phyloP scores from a whole-genome alignment of 2,329 filamentous ascomycete species.

The Dendrostoma leiphaemia region DNA sequence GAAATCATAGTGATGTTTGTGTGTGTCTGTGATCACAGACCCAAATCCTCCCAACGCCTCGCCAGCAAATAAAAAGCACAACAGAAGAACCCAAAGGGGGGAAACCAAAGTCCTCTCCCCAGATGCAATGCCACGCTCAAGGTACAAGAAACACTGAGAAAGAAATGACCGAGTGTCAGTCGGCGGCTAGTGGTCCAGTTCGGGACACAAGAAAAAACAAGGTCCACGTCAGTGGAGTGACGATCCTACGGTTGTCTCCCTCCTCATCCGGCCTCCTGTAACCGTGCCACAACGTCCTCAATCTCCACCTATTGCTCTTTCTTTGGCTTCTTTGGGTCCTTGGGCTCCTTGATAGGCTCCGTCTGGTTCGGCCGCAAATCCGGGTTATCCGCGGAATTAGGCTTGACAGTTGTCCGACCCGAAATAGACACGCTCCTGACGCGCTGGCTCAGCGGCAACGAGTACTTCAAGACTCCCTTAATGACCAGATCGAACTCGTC shows the following conservation, averaged over 20 bases:
- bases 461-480: slow-evolving; percentile 86
- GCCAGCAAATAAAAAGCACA: not conserved
- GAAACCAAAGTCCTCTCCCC: not conserved
- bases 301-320: not conserved
- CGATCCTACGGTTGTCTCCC: not conserved
- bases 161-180: not conserved
- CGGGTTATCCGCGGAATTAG: slow-evolving; percentile 60
- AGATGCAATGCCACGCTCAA: slow-evolving; percentile 3
- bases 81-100: not conserved
- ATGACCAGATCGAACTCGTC: slow-evolving; percentile 94
- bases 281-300: not conserved
- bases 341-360: slow-evolving; percentile 21
- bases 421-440: slow-evolving; percentile 59
- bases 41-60: not conserved
- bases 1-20: no score
- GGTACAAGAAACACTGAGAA: not conserved
- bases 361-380: slow-evolving; percentile 37
- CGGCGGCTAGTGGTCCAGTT: not conserved
- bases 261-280: not conserved
- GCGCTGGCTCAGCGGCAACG: slow-evolving; percentile 59
- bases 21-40: not conserved
- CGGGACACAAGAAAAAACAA: not conserved
- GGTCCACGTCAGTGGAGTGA: not conserved
- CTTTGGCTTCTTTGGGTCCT: slow-evolving; percentile 5
- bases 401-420: slow-evolving; percentile 58